Percentiles rank a stretch among this genome's conserved stretches.
Evolutionary conservation across 225 moss, liverwort and hornwort species (phyloP).

Genomic region (Pseudoscleropodium purum): DNA sequence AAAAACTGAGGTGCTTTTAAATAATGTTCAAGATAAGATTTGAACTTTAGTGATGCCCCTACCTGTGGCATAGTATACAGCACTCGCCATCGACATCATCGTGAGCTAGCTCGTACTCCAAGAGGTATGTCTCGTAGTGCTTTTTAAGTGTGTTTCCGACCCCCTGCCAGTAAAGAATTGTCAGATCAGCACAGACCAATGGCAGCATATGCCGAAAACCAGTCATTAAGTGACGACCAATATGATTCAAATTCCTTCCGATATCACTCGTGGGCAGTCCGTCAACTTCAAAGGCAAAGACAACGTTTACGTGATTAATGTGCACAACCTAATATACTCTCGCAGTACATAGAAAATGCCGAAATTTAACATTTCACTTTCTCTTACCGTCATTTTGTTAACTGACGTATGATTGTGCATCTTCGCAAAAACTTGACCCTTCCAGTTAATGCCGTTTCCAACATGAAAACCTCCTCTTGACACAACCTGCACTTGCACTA

Average conservation of each 20-base stretch:
- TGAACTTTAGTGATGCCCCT: neutral
- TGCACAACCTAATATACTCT: neutral
- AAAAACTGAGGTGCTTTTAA: neutral
- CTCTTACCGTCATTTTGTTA: slow-evolving; percentile 89
- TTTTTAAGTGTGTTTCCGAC: slow-evolving; percentile 99
- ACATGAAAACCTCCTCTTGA: slow-evolving; percentile 99
- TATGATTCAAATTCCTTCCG: neutral
- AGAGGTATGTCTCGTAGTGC: slow-evolving; percentile 88
- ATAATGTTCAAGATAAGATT: neutral
- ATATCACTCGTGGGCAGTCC: neutral
- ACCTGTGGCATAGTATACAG: slow-evolving; percentile 99
- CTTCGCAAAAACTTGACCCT: slow-evolving; percentile 97
- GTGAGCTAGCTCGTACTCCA: slow-evolving; percentile 98
- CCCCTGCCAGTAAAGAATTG: slow-evolving; percentile 32
- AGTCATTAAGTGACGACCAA: neutral
- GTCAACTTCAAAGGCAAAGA: neutral
- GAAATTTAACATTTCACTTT: neutral
- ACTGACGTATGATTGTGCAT: slow-evolving; percentile 96
- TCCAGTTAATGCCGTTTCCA: slow-evolving; percentile 99
- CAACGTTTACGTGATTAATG: neutral
- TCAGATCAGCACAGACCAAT: neutral
- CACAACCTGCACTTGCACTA: slow-evolving; percentile 59
- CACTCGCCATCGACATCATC: slow-evolving; percentile 99
- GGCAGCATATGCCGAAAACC: neutral
- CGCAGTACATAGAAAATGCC: neutral